These are phyloP conservation scores for Pseudocercospora ulei DNA, from an alignment of 2,329 filamentous ascomycete species.

Conservation along the genomic window DNA sequence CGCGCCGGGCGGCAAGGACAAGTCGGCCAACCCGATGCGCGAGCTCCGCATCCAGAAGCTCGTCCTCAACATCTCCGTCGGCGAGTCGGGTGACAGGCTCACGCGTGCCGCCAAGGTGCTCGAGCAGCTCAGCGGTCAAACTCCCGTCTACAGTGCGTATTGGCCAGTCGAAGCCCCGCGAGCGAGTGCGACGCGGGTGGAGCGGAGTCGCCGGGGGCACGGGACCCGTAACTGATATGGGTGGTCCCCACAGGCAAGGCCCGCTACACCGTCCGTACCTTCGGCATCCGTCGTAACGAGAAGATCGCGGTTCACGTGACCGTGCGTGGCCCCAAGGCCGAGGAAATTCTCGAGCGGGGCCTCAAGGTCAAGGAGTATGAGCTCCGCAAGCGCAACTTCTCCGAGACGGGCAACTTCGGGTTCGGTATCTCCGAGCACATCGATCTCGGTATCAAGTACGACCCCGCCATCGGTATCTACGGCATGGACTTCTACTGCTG, in stretches of 20 bases:
- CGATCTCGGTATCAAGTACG: conserved; percentile 99
- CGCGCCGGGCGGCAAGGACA: conserved; percentile 45
- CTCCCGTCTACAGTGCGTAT: conserved; percentile 90
- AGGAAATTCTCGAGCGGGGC: conserved; percentile 99
- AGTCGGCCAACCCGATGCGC: conserved; percentile 96
- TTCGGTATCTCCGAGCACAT: conserved; percentile 99
- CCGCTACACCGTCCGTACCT: conserved; percentile 99
- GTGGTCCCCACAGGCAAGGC: conserved; percentile 66
- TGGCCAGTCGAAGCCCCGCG: background rate
- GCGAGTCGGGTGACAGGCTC: conserved; percentile 99
- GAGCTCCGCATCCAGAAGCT: conserved; percentile 99
- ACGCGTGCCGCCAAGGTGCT: conserved; percentile 99
- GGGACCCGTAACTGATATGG: conserved; percentile 8
- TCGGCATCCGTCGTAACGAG: conserved; percentile 99
- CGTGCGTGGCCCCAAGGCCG: conserved; percentile 96
- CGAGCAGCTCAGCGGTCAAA: conserved; percentile 98
- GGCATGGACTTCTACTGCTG: conserved; percentile 99
- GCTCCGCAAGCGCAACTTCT: conserved; percentile 98
- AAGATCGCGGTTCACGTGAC: conserved; percentile 99
- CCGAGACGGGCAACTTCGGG: conserved; percentile 98
- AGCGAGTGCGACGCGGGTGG: background rate
- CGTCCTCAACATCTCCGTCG: conserved; percentile 98
- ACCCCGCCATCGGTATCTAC: conserved; percentile 96
- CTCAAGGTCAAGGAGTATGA: conserved; percentile 99
- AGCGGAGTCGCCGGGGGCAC: background rate